Percentiles rank a stretch among this genome's conserved stretches.
These are phyloP conservation scores for Sanguinoderma infundibulare DNA, from an alignment of 1,284 basidiomycete genomes.

Conservation along the genomic window DNA sequence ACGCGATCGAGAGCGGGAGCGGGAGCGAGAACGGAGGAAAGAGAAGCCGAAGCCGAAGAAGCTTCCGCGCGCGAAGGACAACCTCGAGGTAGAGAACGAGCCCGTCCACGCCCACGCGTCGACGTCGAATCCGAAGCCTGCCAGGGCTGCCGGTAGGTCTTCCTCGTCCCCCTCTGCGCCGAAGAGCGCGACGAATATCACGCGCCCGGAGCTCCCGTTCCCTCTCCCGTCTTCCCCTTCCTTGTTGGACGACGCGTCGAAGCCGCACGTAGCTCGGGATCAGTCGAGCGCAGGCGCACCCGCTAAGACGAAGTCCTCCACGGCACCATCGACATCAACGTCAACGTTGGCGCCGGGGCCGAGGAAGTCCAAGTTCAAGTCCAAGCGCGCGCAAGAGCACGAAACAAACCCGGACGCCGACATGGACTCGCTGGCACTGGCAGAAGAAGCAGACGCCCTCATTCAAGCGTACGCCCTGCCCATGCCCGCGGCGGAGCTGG, in stretches of 20 bases:
- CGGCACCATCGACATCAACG: background rate
- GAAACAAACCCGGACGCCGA: background rate
- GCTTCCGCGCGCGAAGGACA: constrained; percentile 10
- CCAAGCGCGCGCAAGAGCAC: background rate
- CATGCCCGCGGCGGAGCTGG: constrained; percentile 31
- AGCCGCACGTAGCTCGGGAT: background rate
- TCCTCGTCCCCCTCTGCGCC: constrained; percentile 4
- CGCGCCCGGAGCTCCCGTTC: background rate
- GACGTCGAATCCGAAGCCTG: background rate
- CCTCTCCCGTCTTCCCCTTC: background rate
- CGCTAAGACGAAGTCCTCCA: background rate
- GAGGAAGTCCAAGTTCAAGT: background rate
- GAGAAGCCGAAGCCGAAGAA: constrained; percentile 13
- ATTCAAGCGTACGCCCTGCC: constrained; percentile 22
- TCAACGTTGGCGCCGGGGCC: background rate
- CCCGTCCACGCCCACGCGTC: constrained; percentile 5
- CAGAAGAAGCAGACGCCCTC: background rate
- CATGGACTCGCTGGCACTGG: no score
- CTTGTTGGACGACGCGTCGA: background rate
- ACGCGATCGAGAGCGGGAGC: constrained; percentile 1
- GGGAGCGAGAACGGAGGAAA: constrained; percentile 3
- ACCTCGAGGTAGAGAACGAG: constrained; percentile 18
- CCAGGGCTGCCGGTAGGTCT: background rate
- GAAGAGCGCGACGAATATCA: constrained; percentile 24
- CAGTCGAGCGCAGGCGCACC: background rate